Base-by-base conservation (phyloP, 2,329 filamentous ascomycete species). In the Colletotrichum sp. region DNA sequence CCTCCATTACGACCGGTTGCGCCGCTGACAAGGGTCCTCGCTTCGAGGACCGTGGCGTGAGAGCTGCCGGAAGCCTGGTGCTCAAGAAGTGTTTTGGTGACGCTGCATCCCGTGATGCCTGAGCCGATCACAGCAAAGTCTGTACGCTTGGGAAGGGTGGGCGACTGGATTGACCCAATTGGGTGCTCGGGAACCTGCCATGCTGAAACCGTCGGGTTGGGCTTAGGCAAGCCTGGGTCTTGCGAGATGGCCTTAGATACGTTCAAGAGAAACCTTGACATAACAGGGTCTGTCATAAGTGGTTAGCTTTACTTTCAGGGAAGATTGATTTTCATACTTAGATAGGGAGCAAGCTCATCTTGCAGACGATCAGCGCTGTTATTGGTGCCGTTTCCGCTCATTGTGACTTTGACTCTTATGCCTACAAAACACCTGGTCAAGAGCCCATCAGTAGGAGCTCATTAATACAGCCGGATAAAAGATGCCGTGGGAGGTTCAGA, bases 61-160 rank as follows among this genome's bases (percentile, higher is more conserved):
- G 75, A 28, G 3, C 32, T 28, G 3, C 70, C 39, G n/a, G 78
- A 27, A 27, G 16, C n/a, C 7, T n/a, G 77, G 32, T 77, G 75
- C 34, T 77, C 71, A 8, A 83, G 79, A 2, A 86, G 78, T 8
- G 81, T 80, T 15, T 81, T 79, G 34, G 82, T 81, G 12, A 84
- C 76, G 27, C 80, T 80, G 15, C 80, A 80, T 15, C 82, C 84
- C 0, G 84, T 82, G 32, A 86, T 82, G 0, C 84, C 85, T 5
- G 83, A 84, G 8, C 84, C 84, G 63, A 86, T 82, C n/a, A 86
- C 80, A 16, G 80, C 79, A 9, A 83, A 78, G 70, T 85, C 84
- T 8, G 48, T 39, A 1, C 15, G 28, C 27, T 68, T 72, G 44
- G 79, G 79, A 3, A 79, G 36, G 27, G 79, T 44, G 5, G 70